Evolutionary conservation across 768 basidiomycete genomes (phyloP), one percentile per base, ranked within the genome.

Genomic region (Multifurca ochricompacta): DNA sequence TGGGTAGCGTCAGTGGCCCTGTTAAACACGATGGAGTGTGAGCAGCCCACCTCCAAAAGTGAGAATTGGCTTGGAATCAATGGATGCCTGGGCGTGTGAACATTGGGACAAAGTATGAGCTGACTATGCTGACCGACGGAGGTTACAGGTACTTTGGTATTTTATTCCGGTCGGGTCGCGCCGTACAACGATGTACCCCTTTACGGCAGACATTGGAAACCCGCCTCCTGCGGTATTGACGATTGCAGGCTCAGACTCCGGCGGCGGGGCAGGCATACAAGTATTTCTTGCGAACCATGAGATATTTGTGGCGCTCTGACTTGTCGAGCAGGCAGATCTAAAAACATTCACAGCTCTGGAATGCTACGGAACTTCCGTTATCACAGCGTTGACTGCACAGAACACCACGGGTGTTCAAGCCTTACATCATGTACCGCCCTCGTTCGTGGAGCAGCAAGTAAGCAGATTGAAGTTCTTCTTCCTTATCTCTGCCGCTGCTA

Each of bases 251-350:
- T 82, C 87, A 13, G 92, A 94, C 63, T 80, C 83, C 2, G 79
- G 87, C 28, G 90, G 89, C 21, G 91, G 92, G 1, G 91, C 92
- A 28, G 93, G 92, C 0, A 91, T 96, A 23, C 92, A 94, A 73
- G 89, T 85, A 58, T 59, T 69, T 50, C 10, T 16, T n/a, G 47
- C 21, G 16, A 28, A 11, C 28, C 34, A 18, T n/a, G n/a, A 9
- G 14, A 4, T 25, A 18, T 2, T 3, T 16, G 19, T 18, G 14
- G 25, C 34, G 5, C 19, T 23, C 48, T 35, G 21, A 39, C 32
- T 39, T 28, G n/a, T n/a, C 37, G 14, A 49, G 14, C 32, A 92
- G 85, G 92, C 90, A 8, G 93, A 95, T 67, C 72, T 95, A 27
- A 91, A 87, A 68, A 85, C 91, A 1, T 86, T 92, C 61, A 81